A percentile compares a stretch with the other conserved stretches of the same genome.
phyloP scores from a whole-genome alignment of 2,329 filamentous ascomycete genomes.

The Aulographum hederae region DNA sequence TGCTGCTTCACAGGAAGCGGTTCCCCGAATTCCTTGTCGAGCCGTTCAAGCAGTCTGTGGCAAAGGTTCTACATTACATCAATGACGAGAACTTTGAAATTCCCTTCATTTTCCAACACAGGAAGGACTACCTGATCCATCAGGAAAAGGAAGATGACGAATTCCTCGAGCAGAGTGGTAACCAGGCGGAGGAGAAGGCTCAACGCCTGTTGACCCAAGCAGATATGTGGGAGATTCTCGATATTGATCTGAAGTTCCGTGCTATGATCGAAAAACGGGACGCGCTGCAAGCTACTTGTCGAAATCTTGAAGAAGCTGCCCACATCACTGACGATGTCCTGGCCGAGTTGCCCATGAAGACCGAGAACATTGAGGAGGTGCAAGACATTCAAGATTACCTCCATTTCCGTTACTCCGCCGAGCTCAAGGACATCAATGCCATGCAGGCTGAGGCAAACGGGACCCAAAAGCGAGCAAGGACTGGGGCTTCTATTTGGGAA shows the following conservation, averaged over 20 bases:
- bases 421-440: constrained; percentile 63
- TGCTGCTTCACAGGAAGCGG: constrained; percentile 77
- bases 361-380: constrained; percentile 80
- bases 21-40: constrained; percentile 53
- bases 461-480: constrained; percentile 64
- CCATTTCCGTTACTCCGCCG: constrained; percentile 76
- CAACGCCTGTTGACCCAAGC: constrained; percentile 84
- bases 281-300: constrained; percentile 59
- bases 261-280: constrained; percentile 86
- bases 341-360: constrained; percentile 62
- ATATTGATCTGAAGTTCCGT: constrained; percentile 87
- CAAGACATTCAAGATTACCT: constrained; percentile 94
- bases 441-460: constrained; percentile 44
- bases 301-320: constrained; percentile 44
- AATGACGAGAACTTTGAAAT: constrained; percentile 89
- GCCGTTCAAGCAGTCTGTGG: constrained; percentile 74
- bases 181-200: constrained; percentile 46
- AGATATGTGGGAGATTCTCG: constrained; percentile 87
- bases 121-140: constrained; percentile 93
- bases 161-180: not conserved
- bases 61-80: constrained; percentile 88
- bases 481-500: constrained; percentile 64
- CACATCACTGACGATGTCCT: constrained; percentile 56
- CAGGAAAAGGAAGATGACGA: constrained; percentile 44
- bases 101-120: constrained; percentile 94